phyloP scores from a whole-genome alignment of 1,284 basidiomycete species.

The Moesziomyces sp. region DNA sequence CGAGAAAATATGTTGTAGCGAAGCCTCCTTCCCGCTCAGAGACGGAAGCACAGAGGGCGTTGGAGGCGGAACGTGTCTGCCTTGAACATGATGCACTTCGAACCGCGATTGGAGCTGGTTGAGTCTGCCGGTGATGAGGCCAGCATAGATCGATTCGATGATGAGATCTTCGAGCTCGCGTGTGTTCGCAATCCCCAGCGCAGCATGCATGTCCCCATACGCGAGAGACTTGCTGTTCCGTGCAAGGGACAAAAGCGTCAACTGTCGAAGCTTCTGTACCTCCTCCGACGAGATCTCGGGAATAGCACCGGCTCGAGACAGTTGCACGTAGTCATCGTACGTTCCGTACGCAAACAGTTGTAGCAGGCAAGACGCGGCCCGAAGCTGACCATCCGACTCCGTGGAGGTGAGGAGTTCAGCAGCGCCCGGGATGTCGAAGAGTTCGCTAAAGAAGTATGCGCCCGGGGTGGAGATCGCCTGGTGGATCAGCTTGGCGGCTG shows the following conservation, averaged over 20 bases:
- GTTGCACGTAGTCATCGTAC: slow-evolving; percentile 73
- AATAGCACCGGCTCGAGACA: not conserved
- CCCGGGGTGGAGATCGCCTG: slow-evolving; percentile 88
- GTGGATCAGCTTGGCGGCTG: slow-evolving; percentile 85
- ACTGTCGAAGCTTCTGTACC: slow-evolving; percentile 85
- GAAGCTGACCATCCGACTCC: slow-evolving; percentile 43
- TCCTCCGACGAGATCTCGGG: slow-evolving; percentile 75
- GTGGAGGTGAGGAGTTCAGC: slow-evolving; percentile 71
- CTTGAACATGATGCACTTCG: slow-evolving; percentile 89
- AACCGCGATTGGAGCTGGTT: slow-evolving; percentile 87
- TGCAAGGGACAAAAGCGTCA: slow-evolving; percentile 79
- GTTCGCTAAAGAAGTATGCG: slow-evolving; percentile 88
- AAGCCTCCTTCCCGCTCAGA: not conserved
- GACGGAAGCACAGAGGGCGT: slow-evolving; percentile 2
- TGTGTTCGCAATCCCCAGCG: slow-evolving; percentile 68
- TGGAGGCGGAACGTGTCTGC: slow-evolving; percentile 76
- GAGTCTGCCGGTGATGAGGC: slow-evolving; percentile 85
- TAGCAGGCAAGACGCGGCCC: slow-evolving; percentile 71
- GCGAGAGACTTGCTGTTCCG: slow-evolving; percentile 22
- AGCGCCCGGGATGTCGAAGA: slow-evolving; percentile 83
- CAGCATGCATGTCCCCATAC: slow-evolving; percentile 31
- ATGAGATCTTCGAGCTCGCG: slow-evolving; percentile 88
- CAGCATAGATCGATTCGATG: slow-evolving; percentile 92
- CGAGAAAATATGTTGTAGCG: slow-evolving; percentile 11
- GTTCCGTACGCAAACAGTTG: slow-evolving; percentile 90